Percentiles rank a stretch among this genome's conserved stretches.
These are phyloP conservation scores for Ustilago trichophora DNA, from an alignment of 1,284 basidiomycete genomes.

Conservation along the genomic window DNA sequence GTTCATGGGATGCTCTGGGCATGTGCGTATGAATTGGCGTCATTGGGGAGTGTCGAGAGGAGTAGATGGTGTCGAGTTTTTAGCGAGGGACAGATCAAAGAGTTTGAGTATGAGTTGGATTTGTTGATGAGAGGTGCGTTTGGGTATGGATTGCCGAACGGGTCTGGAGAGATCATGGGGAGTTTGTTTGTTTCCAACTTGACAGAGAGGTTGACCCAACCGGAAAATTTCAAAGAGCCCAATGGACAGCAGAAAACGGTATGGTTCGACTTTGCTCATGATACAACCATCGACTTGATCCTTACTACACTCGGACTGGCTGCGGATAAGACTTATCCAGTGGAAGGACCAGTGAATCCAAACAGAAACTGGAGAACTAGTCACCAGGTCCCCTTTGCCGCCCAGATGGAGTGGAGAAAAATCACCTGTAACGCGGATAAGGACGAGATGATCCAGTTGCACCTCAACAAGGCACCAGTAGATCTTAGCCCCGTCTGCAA, in stretches of 20 bases:
- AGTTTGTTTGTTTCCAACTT: constrained; percentile 69
- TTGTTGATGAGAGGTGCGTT: constrained; percentile 70
- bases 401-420: constrained; percentile 70
- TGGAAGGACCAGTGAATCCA: constrained; percentile 63
- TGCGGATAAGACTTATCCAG: constrained; percentile 50
- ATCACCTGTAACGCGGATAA: constrained; percentile 68
- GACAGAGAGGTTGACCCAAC: constrained; percentile 67
- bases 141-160: constrained; percentile 69
- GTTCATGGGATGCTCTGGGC: constrained; percentile 70
- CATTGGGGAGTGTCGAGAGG: constrained; percentile 51
- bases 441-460: constrained; percentile 69
- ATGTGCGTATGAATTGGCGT: constrained; percentile 70
- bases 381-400: too few species aligned
- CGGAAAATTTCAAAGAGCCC: constrained; percentile 11
- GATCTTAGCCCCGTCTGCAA: constrained; percentile 18
- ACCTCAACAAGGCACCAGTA: too few species aligned
- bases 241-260: constrained; percentile 14
- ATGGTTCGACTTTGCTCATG: constrained; percentile 70
- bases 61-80: constrained; percentile 70
- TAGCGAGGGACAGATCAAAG: too few species aligned
- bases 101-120: constrained; percentile 71
- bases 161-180: constrained; percentile 69
- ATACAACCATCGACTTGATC: constrained; percentile 70
- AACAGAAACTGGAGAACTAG: constrained; percentile 68
- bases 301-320: constrained; percentile 69